phyloP scores from a whole-genome alignment of 176 grass and related monocot species.

The Ensete glaucum region DNA sequence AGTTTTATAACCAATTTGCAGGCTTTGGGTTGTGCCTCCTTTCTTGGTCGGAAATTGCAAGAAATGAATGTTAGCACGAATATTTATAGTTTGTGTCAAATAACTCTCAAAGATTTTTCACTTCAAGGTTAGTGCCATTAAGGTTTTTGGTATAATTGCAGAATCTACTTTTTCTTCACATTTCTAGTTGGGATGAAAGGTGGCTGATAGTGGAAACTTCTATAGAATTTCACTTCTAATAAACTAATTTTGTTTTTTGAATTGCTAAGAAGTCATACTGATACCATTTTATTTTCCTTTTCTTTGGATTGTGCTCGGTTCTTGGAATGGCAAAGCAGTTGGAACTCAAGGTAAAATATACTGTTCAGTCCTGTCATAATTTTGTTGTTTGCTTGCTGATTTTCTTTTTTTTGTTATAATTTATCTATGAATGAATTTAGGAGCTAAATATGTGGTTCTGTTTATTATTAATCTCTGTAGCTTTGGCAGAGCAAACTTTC shows the following conservation, averaged over 20 bases:
- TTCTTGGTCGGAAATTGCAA: slow-evolving; percentile 71
- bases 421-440: background rate
- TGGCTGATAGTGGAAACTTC: slow-evolving; percentile 5
- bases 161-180: background rate
- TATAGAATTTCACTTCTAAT: background rate
- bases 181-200: background rate
- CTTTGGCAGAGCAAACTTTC: no score
- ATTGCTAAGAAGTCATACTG: slow-evolving; percentile 22
- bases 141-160: slow-evolving; percentile 7
- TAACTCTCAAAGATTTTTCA: slow-evolving; percentile 97
- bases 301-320: slow-evolving; percentile 12
- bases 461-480: no score
- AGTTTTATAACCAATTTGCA: slow-evolving; percentile 99
- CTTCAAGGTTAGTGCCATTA: slow-evolving; percentile 65
- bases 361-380: slow-evolving; percentile 2
- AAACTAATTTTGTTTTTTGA: slow-evolving; percentile 8
- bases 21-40: slow-evolving; percentile 79
- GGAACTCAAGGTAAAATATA: slow-evolving; percentile 75
- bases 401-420: background rate
- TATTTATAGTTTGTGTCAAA: slow-evolving; percentile 72
- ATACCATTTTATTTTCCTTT: slow-evolving; percentile 25
- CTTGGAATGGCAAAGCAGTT: slow-evolving; percentile 41
- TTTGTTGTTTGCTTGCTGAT: background rate
- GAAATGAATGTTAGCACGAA: slow-evolving; percentile 75
- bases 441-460: no score